phyloP scores from a whole-genome alignment of 495 filamentous ascomycete species.

The Penicillium bialowiezense region DNA sequence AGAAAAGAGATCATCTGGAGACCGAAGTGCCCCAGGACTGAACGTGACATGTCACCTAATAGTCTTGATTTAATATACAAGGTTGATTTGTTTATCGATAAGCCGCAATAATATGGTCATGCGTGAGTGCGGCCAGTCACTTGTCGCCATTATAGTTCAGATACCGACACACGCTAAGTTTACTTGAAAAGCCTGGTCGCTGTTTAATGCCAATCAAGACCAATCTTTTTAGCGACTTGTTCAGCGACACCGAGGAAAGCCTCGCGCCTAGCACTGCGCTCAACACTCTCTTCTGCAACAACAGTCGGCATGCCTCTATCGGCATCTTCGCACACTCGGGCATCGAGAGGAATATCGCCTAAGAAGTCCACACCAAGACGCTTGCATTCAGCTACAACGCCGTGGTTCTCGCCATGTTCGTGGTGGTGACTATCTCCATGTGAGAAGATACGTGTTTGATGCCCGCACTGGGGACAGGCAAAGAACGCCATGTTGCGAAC shows the following conservation, averaged over 20 bases:
- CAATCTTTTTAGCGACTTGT: conserved; percentile 54
- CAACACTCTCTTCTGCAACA: conserved; percentile 77
- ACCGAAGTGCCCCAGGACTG: no score
- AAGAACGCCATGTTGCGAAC: conserved; percentile 95
- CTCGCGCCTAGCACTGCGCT: conserved; percentile 62
- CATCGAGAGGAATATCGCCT: conserved; percentile 87
- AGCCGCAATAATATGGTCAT: no score
- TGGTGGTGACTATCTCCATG: conserved; percentile 38
- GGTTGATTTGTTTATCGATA: no score
- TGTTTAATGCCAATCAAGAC: conserved; percentile 30
- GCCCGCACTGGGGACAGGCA: conserved; percentile 71
- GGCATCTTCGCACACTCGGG: conserved; percentile 82
- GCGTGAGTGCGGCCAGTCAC: no score
- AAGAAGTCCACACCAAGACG: conserved; percentile 71
- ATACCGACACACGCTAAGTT: background rate
- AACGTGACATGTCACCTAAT: background rate
- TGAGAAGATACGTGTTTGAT: conserved; percentile 74
- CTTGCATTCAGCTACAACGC: conserved; percentile 54
- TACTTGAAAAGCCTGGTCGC: no score
- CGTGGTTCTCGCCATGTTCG: conserved; percentile 42
- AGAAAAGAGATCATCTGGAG: no score
- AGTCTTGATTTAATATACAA: no score
- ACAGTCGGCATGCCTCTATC: conserved; percentile 89
- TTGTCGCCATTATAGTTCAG: no score
- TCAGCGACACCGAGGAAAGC: conserved; percentile 71